These are phyloP conservation scores for Nitzschia putrida DNA, from an alignment of 108 stramenopile species.

Conservation along the genomic window DNA sequence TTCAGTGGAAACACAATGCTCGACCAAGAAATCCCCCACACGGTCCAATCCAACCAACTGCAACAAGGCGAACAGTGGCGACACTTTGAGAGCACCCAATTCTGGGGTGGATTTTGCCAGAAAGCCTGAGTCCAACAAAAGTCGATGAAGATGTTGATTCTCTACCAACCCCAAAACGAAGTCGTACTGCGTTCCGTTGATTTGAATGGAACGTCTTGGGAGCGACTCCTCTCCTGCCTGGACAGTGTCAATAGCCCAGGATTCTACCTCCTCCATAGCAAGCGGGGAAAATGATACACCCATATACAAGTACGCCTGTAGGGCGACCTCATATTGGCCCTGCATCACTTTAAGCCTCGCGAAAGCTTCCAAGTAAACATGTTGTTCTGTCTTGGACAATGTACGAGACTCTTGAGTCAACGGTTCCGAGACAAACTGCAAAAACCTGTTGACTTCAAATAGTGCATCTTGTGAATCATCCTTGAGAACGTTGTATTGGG, in stretches of 20 bases:
- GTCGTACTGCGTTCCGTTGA: slow-evolving; percentile 35
- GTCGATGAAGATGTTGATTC: slow-evolving; percentile 62
- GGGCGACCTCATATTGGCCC: slow-evolving; percentile 57
- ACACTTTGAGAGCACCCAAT: neutral
- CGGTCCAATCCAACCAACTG: slow-evolving; percentile 61
- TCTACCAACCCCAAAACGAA: slow-evolving; percentile 65
- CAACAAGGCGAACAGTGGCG: slow-evolving; percentile 67
- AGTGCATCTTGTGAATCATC: slow-evolving; percentile 36
- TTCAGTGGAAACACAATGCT: slow-evolving; percentile 66
- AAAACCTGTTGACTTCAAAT: slow-evolving; percentile 5
- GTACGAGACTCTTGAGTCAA: neutral
- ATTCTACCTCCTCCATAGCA: slow-evolving; percentile 52
- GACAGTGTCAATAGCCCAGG: slow-evolving; percentile 37
- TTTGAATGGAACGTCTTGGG: slow-evolving; percentile 3
- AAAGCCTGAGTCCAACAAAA: slow-evolving; percentile 54
- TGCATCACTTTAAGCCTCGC: slow-evolving; percentile 75
- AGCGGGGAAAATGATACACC: slow-evolving; percentile 52
- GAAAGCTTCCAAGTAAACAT: slow-evolving; percentile 53
- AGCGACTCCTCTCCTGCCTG: slow-evolving; percentile 5
- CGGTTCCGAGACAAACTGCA: slow-evolving; percentile 15
- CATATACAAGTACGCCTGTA: slow-evolving; percentile 64
- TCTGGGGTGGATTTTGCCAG: slow-evolving; percentile 24
- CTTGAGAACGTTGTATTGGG: slow-evolving; percentile 21
- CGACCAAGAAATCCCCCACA: slow-evolving; percentile 67
- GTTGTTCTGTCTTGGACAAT: slow-evolving; percentile 6